Evolutionary conservation across 176 grass and related monocot genomes (phyloP).

Genomic region (Cymbopogon citratus): DNA sequence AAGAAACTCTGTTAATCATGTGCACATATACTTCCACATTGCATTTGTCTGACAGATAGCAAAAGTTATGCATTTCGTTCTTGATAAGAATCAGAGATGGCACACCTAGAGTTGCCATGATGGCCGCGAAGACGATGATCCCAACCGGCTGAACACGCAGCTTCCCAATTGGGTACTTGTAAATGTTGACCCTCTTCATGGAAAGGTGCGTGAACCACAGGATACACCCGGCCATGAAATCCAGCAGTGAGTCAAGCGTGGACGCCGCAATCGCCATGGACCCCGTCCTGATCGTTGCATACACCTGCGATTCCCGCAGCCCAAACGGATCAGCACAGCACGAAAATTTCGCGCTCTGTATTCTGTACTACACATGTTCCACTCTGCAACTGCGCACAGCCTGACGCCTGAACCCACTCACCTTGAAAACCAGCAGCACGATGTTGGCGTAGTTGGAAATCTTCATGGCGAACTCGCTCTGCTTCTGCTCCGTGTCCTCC

Average conservation of each 20-base stretch:
- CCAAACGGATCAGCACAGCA: neutral
- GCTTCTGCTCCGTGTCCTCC: constrained; percentile 50
- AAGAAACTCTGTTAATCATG: neutral
- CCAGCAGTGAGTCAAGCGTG: constrained; percentile 83
- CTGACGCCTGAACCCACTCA: neutral
- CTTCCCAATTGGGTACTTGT: constrained; percentile 85
- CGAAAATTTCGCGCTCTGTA: neutral
- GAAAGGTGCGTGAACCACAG: constrained; percentile 76
- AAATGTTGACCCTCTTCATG: constrained; percentile 80
- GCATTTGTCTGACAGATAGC: neutral
- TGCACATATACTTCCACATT: neutral
- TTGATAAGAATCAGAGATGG: neutral
- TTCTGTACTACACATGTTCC: neutral
- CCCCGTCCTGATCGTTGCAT: constrained; percentile 68
- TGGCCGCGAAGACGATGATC: constrained; percentile 71
- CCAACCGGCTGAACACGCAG: constrained; percentile 72
- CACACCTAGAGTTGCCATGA: constrained; percentile 87
- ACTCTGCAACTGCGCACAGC: neutral
- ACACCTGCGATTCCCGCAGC: constrained; percentile 39
- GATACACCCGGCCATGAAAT: constrained; percentile 78
- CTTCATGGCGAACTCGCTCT: constrained; percentile 76
- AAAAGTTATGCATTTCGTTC: neutral
- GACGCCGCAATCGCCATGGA: constrained; percentile 90
- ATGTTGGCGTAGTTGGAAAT: constrained; percentile 80
- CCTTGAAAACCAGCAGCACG: constrained; percentile 75